phyloP scores from a whole-genome alignment of 2,329 filamentous ascomycete genomes.

The Malbranchea zuffiana region DNA sequence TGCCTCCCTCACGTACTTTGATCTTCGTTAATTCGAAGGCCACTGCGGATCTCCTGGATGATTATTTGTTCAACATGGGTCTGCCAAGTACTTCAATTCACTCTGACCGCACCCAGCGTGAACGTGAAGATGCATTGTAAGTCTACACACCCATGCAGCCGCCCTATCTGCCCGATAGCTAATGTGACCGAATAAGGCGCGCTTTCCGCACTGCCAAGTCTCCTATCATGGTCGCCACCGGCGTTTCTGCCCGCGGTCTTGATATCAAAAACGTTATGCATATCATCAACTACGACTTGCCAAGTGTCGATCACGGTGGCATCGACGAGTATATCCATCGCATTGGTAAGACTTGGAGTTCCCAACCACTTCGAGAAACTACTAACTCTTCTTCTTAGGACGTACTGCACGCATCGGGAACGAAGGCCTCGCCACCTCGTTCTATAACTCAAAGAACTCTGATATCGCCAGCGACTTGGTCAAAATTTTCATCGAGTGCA shows the following conservation, averaged over 20 bases:
- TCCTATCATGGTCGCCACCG: constrained; percentile 78
- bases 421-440: constrained; percentile 72
- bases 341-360: constrained; percentile 54
- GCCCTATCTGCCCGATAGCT: constrained; percentile 9
- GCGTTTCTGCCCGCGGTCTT: constrained; percentile 75
- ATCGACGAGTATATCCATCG: constrained; percentile 91
- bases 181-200: constrained; percentile 38
- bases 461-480: constrained; percentile 61
- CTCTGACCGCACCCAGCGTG: constrained; percentile 70
- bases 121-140: constrained; percentile 79
- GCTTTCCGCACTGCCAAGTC: constrained; percentile 64
- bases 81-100: constrained; percentile 85
- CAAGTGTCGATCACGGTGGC: constrained; percentile 62
- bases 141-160: constrained; percentile 19
- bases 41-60: constrained; percentile 72
- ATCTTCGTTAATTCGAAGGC: constrained; percentile 81
- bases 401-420: constrained; percentile 92
- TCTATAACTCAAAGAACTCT: constrained; percentile 66
- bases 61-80: constrained; percentile 68
- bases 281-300: constrained; percentile 88
- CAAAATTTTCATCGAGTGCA: constrained; percentile 69
- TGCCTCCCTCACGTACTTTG: constrained; percentile 65
- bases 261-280: constrained; percentile 80
- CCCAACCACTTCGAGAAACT: too few relatives aligned
- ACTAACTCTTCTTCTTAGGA: constrained; percentile 39